These are phyloP conservation scores for Laetiporus sulphureus DNA, from an alignment of 1,284 basidiomycete species.

Conservation along the genomic window DNA sequence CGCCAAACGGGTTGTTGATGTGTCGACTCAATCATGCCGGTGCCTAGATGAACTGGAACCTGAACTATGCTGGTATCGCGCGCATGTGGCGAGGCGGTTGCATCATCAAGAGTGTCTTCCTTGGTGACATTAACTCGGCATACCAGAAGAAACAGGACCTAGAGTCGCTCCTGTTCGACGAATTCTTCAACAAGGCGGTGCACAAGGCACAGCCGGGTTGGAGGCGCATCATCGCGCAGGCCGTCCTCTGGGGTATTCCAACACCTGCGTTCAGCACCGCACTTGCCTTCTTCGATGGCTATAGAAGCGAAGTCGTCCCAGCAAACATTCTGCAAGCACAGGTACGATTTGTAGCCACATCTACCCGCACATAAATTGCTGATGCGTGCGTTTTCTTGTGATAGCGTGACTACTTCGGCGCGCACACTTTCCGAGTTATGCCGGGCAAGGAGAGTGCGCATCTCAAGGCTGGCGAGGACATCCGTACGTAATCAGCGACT, in stretches of 20 bases:
- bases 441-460: constrained; percentile 84
- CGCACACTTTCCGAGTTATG: constrained; percentile 91
- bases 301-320: constrained; percentile 86
- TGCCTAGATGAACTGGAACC: constrained; percentile 65
- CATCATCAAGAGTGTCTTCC: constrained; percentile 98
- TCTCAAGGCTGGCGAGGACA: constrained; percentile 79
- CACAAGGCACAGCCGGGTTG: constrained; percentile 96
- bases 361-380: constrained; percentile 15
- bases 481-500: constrained; percentile 55
- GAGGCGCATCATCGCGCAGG: constrained; percentile 96
- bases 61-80: constrained; percentile 96
- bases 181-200: constrained; percentile 97
- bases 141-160: constrained; percentile 85
- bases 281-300: constrained; percentile 98
- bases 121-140: constrained; percentile 88
- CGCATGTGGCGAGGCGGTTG: constrained; percentile 99
- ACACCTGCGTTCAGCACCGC: constrained; percentile 96
- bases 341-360: constrained; percentile 29
- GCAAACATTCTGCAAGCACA: constrained; percentile 96
- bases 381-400: constrained; percentile 25
- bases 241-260: constrained; percentile 96
- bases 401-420: constrained; percentile 89
- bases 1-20: constrained; percentile 12
- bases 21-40: background rate
- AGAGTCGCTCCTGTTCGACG: constrained; percentile 93